Conservation (phyloP, 768 basidiomycete genomes). For the Steccherinum ochraceum region DNA sequence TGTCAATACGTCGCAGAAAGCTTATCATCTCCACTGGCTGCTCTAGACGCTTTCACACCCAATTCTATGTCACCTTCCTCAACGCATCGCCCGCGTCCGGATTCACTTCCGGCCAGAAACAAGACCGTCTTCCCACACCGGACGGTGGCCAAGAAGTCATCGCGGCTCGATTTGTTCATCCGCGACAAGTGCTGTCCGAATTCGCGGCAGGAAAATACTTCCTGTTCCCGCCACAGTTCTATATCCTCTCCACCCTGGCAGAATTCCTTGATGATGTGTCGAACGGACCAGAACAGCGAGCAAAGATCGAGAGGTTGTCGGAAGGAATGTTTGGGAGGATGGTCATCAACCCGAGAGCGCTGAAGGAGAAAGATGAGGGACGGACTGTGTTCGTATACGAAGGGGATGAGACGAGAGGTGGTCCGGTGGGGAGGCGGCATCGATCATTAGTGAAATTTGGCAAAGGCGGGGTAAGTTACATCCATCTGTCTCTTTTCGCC, state of each 20-base stretch:
- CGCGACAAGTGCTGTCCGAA: conserved; percentile 44
- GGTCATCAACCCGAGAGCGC: conserved; percentile 47
- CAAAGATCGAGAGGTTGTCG: conserved; percentile 40
- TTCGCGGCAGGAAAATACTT: conserved; percentile 44
- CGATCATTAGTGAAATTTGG: conserved; percentile 43
- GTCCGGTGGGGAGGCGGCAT: conserved; percentile 52
- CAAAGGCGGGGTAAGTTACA: conserved; percentile 43
- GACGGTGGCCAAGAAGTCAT: conserved; percentile 70
- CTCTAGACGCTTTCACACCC: conserved; percentile 63
- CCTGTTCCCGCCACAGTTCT: conserved; percentile 73
- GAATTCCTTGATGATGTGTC: conserved; percentile 38
- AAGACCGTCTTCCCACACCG: conserved; percentile 57
- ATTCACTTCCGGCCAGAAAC: conserved; percentile 47
- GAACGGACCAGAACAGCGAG: conserved; percentile 41
- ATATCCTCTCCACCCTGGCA: conserved; percentile 57
- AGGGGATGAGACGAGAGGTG: conserved; percentile 65
- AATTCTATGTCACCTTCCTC: conserved; percentile 65
- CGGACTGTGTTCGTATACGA: conserved; percentile 52
- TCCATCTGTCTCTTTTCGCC: conserved; percentile 1
- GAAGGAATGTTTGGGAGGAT: conserved; percentile 52
- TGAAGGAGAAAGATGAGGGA: conserved; percentile 36
- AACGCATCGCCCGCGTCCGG: conserved; percentile 34
- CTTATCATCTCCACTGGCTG: no score
- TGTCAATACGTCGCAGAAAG: background rate
- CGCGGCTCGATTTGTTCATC: conserved; percentile 60